Evolutionary conservation across 2,329 filamentous ascomycete genomes (phyloP).

Genomic region (Aspergillus cejpii): DNA sequence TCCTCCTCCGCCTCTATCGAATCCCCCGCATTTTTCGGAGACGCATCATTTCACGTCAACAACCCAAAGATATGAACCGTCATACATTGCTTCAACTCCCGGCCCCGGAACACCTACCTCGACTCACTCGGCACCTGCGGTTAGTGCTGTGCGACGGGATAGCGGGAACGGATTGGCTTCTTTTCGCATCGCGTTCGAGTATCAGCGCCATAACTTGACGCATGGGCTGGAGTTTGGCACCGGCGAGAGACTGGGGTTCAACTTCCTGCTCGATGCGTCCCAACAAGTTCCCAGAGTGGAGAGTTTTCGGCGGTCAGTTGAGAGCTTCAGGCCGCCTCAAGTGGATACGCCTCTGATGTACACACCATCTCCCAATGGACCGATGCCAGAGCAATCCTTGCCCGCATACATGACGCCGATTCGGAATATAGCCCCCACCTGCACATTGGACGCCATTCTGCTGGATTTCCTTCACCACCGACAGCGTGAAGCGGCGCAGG

Average conservation of each 20-base stretch:
- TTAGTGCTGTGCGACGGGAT: conserved; percentile 21
- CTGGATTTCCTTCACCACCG: conserved; percentile 70
- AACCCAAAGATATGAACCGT: conserved; percentile 20
- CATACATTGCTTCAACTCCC: conserved; percentile 26
- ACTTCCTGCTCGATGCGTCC: conserved; percentile 61
- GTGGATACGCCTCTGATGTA: conserved; percentile 18
- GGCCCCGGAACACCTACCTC: conserved; percentile 28
- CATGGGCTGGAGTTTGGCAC: conserved; percentile 54
- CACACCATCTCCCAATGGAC: conserved; percentile 20
- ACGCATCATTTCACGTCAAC: conserved; percentile 19
- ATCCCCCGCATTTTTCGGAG: conserved; percentile 25
- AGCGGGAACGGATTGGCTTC: conserved; percentile 25
- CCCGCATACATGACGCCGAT: conserved; percentile 41
- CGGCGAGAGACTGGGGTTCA: conserved; percentile 62
- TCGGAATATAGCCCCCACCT: conserved; percentile 61
- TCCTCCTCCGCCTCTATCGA: conserved; percentile 5
- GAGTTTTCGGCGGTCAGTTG: conserved; percentile 34
- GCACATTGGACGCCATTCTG: conserved; percentile 70
- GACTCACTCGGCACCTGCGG: conserved; percentile 22
- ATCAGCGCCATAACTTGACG: conserved; percentile 38
- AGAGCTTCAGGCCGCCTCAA: conserved; percentile 20
- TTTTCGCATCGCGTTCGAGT: conserved; percentile 39
- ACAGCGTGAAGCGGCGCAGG: conserved; percentile 58
- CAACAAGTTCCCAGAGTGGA: conserved; percentile 51
- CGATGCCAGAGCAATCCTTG: conserved; percentile 22